phyloP scores from a whole-genome alignment of 306 rosid species.

The Neltuma alba region DNA sequence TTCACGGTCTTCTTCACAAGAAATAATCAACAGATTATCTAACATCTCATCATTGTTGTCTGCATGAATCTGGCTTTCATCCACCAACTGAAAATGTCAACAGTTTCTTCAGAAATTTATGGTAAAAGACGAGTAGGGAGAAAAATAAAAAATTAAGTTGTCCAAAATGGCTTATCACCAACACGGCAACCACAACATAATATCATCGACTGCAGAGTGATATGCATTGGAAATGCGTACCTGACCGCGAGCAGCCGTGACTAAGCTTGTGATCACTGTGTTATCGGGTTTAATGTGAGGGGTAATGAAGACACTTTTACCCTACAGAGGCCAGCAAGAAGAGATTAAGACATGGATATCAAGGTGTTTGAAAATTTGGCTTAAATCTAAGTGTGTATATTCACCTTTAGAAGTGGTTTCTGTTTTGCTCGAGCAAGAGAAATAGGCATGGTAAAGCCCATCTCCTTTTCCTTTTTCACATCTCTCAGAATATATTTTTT shows the following conservation, averaged over 20 bases:
- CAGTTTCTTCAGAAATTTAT: slow-evolving; percentile 7
- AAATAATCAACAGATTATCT: slow-evolving; percentile 53
- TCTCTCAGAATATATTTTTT: slow-evolving; percentile 78
- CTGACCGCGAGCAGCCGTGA: slow-evolving; percentile 55
- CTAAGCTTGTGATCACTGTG: slow-evolving; percentile 44
- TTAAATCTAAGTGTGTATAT: slow-evolving; percentile 7
- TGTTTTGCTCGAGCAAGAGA: slow-evolving; percentile 75
- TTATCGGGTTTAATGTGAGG: slow-evolving; percentile 56
- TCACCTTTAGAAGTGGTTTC: slow-evolving; percentile 76
- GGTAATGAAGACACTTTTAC: slow-evolving; percentile 46
- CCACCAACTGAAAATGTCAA: slow-evolving; percentile 50
- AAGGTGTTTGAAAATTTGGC: slow-evolving; percentile 23
- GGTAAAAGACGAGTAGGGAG: neutral
- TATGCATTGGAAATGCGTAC: slow-evolving; percentile 31
- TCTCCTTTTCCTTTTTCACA: slow-evolving; percentile 83
- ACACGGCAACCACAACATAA: neutral
- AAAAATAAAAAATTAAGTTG: neutral
- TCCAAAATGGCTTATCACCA: neutral
- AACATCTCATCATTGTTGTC: slow-evolving; percentile 33
- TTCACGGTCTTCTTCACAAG: slow-evolving; percentile 56
- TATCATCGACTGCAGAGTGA: slow-evolving; percentile 15
- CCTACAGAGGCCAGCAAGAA: slow-evolving; percentile 46
- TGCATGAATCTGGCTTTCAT: slow-evolving; percentile 38
- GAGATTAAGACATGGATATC: slow-evolving; percentile 17
- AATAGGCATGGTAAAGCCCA: slow-evolving; percentile 82